These are phyloP conservation scores for Cytospora chrysosperma DNA, from an alignment of 2,329 filamentous ascomycete genomes.

Conservation along the genomic window DNA sequence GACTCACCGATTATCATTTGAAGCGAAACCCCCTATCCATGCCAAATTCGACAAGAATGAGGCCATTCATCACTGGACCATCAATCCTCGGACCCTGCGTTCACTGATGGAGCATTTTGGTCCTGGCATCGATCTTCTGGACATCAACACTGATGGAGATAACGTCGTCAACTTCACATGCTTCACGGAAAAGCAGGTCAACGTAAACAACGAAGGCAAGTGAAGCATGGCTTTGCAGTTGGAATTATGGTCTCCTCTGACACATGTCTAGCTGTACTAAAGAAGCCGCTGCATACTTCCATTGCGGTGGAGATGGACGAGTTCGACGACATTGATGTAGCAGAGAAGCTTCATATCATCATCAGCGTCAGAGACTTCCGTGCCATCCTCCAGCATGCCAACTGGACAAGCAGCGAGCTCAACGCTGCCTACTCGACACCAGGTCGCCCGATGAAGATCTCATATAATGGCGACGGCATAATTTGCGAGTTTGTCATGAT, in stretches of 20 bases:
- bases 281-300: slow-evolving; percentile 77
- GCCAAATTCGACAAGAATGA: slow-evolving; percentile 69
- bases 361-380: slow-evolving; percentile 83
- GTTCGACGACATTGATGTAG: slow-evolving; percentile 72
- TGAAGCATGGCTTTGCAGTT: background rate
- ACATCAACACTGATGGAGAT: slow-evolving; percentile 72
- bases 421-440: slow-evolving; percentile 70
- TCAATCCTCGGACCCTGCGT: slow-evolving; percentile 67
- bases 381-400: slow-evolving; percentile 74
- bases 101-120: slow-evolving; percentile 81
- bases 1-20: slow-evolving; percentile 74
- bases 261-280: slow-evolving; percentile 60
- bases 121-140: slow-evolving; percentile 75
- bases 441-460: slow-evolving; percentile 69
- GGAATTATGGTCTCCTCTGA: slow-evolving; percentile 7
- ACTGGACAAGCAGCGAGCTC: slow-evolving; percentile 64
- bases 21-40: slow-evolving; percentile 70
- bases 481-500: slow-evolving; percentile 77
- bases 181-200: slow-evolving; percentile 76
- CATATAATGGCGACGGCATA: slow-evolving; percentile 67
- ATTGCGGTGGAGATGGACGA: slow-evolving; percentile 75
- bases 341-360: slow-evolving; percentile 74
- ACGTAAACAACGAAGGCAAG: slow-evolving; percentile 55
- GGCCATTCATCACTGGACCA: slow-evolving; percentile 69
- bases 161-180: slow-evolving; percentile 75